A percentile compares a stretch with the other conserved stretches of the same genome.
Evolutionary conservation across 1,284 basidiomycete genomes (phyloP).

Genomic region (Ganoderma lingzhi): DNA sequence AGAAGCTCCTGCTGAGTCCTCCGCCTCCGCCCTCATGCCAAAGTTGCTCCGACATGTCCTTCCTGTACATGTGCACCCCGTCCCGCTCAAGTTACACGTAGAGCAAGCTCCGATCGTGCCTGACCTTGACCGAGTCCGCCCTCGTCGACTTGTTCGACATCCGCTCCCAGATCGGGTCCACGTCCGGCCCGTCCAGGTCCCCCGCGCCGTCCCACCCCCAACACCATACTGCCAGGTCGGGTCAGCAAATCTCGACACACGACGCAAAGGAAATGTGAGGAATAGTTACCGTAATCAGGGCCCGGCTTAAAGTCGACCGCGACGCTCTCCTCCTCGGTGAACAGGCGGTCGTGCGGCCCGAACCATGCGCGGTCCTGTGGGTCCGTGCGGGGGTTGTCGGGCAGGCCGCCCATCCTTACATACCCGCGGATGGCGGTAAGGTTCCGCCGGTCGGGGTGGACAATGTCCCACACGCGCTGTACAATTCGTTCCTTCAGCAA

Average conservation of each 20-base stretch:
- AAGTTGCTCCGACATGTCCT: background rate
- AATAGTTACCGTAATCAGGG: conserved; percentile 84
- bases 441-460: conserved; percentile 89
- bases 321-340: conserved; percentile 86
- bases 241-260: background rate
- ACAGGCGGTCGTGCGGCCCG: conserved; percentile 92
- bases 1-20: background rate
- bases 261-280: background rate
- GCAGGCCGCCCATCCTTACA: conserved; percentile 87
- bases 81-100: conserved; percentile 22
- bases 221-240: conserved; percentile 80
- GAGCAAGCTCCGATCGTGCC: conserved; percentile 70
- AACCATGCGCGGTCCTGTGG: conserved; percentile 96
- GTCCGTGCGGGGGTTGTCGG: conserved; percentile 93
- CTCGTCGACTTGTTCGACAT: conserved; percentile 76
- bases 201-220: conserved; percentile 99
- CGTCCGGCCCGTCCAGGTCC: conserved; percentile 92
- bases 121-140: conserved; percentile 71
- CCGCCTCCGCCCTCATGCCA: background rate
- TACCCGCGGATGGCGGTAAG: conserved; percentile 94
- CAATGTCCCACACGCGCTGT: conserved; percentile 91
- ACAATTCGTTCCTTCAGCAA: background rate
- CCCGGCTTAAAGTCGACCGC: conserved; percentile 80
- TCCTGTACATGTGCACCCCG: background rate
- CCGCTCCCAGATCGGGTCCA: conserved; percentile 94